Evolutionary conservation across 2,329 filamentous ascomycete species (phyloP), one percentile per base, ranked within the genome.

Genomic region (Sarocladium kiliense): DNA sequence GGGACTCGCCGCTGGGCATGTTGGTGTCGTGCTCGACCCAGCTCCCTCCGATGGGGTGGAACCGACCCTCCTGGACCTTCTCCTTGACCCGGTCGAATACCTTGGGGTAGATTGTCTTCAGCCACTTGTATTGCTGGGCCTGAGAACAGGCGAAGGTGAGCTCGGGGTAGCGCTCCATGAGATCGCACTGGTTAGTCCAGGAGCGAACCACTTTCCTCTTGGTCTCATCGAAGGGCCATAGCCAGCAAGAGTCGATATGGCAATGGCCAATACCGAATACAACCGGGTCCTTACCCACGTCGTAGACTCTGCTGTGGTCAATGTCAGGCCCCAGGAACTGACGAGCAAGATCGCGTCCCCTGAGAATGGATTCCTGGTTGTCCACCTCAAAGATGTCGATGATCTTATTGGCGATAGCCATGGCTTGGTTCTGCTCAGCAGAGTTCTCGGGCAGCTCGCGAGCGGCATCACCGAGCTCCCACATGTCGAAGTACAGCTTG

Each of bases 1-100:
- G 80, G 2, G 93, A 96, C 72, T 99, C 94, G 49, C 94, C 94
- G 64, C 91, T 93, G 0, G 94, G 94, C 80, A 99, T 81, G 67
- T 99, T 99, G 60, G 94, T 99, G 68, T 99, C 94, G 66, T 99
- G 94, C 68, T 99, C 94, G 16, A 99, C 93, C 94, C 94, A 99
- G 73, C 91, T 97, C 54, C 94, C 94, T 60, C 94, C 94, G 63
- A 99, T 93, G 14, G 92, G 92, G 62, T 97, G 90, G 71, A 99
- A 99, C 58, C 83, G 87, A 21, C 92, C 93, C 64, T 92, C 85
- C 71, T 90, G 90, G 58, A 97, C 87, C 79, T 96, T 96, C 55
- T 81, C 77, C 76, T 95, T 96, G 61, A 99, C 93, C 16, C 93
- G 87, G 62, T 95, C 88, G 68, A 91, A 97, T 2, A 91, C 88